phyloP scores from a whole-genome alignment of 257 asterid species.

The Solanum commersonii region DNA sequence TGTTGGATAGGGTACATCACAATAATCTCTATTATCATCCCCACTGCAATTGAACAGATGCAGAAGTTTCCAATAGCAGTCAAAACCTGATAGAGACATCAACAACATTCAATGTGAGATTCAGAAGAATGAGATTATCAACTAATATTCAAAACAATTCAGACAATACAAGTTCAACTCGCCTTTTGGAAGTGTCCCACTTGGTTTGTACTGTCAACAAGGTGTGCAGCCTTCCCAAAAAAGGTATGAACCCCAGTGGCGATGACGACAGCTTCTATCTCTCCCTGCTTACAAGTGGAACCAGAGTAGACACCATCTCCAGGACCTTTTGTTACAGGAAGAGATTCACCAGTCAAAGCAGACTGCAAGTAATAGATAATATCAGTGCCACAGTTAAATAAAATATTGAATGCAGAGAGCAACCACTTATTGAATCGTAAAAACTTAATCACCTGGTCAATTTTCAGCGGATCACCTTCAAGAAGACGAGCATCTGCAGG shows the following conservation, averaged over 20 bases:
- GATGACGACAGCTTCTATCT: slow-evolving; percentile 79
- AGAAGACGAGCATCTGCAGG: slow-evolving; percentile 97
- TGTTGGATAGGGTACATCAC: slow-evolving; percentile 97
- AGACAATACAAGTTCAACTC: slow-evolving; percentile 5
- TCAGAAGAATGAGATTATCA: not conserved
- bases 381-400: not conserved
- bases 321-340: slow-evolving; percentile 91
- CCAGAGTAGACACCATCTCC: slow-evolving; percentile 98
- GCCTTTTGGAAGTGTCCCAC: slow-evolving; percentile 97
- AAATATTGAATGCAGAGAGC: not conserved
- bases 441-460: slow-evolving; percentile 60
- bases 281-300: slow-evolving; percentile 98
- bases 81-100: slow-evolving; percentile 47
- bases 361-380: slow-evolving; percentile 45
- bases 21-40: slow-evolving; percentile 84
- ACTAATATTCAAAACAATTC: not conserved
- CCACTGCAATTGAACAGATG: slow-evolving; percentile 93
- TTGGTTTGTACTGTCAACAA: slow-evolving; percentile 87
- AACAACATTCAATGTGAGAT: not conserved
- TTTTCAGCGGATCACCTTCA: slow-evolving; percentile 91
- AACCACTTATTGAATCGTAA: not conserved
- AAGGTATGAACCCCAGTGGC: slow-evolving; percentile 98
- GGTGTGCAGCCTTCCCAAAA: slow-evolving; percentile 97
- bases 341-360: slow-evolving; percentile 95
- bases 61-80: slow-evolving; percentile 98